Percentiles rank a stretch among this genome's conserved stretches.
Conservation (phyloP, 805 yeast genomes). For the Ogataea chonburiensis region DNA sequence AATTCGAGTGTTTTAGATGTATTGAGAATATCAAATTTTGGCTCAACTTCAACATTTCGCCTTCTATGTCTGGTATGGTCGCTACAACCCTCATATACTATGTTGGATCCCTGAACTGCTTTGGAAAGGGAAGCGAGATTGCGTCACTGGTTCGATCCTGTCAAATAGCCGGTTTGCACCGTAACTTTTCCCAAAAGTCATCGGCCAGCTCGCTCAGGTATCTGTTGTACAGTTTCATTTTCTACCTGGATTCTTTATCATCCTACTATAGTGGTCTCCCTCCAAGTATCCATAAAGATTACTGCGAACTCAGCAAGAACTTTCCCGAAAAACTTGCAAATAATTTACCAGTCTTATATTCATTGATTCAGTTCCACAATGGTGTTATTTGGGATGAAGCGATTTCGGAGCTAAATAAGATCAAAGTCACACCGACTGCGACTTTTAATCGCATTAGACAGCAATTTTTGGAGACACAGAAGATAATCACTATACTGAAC, state of each 20-base stretch:
- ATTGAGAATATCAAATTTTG: slow-evolving; percentile 21
- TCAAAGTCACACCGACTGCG: slow-evolving; percentile 8
- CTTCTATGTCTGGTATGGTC: slow-evolving; percentile 23
- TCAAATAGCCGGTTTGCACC: slow-evolving; percentile 24
- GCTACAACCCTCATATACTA: slow-evolving; percentile 21
- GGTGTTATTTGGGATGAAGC: slow-evolving; percentile 18
- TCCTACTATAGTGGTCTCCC: slow-evolving; percentile 26
- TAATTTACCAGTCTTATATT: slow-evolving; percentile 15
- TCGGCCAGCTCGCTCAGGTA: slow-evolving; percentile 17
- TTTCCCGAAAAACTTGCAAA: slow-evolving; percentile 11
- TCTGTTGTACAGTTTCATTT: slow-evolving; percentile 23
- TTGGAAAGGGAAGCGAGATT: slow-evolving; percentile 15
- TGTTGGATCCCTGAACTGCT: slow-evolving; percentile 25
- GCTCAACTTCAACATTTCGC: slow-evolving; percentile 18
- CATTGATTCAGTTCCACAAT: slow-evolving; percentile 20
- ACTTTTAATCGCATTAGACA: slow-evolving; percentile 11
- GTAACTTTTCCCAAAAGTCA: slow-evolving; percentile 13
- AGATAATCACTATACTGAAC: slow-evolving; percentile 13
- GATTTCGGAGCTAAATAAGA: slow-evolving; percentile 21
- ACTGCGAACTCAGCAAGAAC: slow-evolving; percentile 19
- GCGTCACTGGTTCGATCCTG: slow-evolving; percentile 16
- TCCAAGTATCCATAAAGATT: slow-evolving; percentile 18
- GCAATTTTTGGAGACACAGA: slow-evolving; percentile 9
- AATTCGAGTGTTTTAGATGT: slow-evolving; percentile 18
- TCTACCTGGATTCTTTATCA: slow-evolving; percentile 23